Evolutionary conservation across 1,284 basidiomycete species (phyloP), one percentile per base, ranked within the genome.

Genomic region (Fomitopsis pinicola): DNA sequence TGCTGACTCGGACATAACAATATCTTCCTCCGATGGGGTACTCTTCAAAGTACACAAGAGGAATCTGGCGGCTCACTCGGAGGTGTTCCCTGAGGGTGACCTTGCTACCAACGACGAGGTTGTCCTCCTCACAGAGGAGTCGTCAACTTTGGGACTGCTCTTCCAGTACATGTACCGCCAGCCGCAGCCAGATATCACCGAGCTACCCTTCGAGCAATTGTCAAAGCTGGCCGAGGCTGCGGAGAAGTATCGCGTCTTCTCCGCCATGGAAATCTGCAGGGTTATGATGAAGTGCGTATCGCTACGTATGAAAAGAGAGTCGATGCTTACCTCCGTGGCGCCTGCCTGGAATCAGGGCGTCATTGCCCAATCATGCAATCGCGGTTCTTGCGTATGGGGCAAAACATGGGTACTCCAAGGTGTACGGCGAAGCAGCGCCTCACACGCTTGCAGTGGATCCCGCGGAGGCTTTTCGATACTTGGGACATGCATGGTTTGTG

Each of bases 61-160:
- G 36, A 65, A 69, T 42, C 55, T 71, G 4, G 61, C 62, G 17
- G 42, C 59, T 7, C 58, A 53, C 44, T 62, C 67, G 33, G 65
- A 63, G 19, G 66, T 36, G 12, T 69, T 70, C 50, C 52, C 67
- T 15, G 53, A 53, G 1, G 45, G 42, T 5, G 44, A 58, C 22
- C 8, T 46, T n/a, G 28, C 45, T 5, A 48, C 26, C 14, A 40
- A 46, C 12, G 35, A 48, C 9, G 69, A 71, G 40, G 57, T 67
- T 12, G 68, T 72, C 8, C 62, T 59, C n/a, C 64, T 73, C 15
- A 63, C 64, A 17, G 72, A 74, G 53, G 46, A 28, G 1, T 64
- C 70, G 7, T 57, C 45, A 45, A 67, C 66, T 2, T 55, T 64
- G 12, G 59, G 62, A n/a, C 28, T 64, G 17, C 54, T 64, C 15